A percentile compares a stretch with the other conserved stretches of the same genome.
Evolutionary conservation across 2,329 filamentous ascomycete genomes (phyloP).

Genomic region (Penicillium sumatraense): DNA sequence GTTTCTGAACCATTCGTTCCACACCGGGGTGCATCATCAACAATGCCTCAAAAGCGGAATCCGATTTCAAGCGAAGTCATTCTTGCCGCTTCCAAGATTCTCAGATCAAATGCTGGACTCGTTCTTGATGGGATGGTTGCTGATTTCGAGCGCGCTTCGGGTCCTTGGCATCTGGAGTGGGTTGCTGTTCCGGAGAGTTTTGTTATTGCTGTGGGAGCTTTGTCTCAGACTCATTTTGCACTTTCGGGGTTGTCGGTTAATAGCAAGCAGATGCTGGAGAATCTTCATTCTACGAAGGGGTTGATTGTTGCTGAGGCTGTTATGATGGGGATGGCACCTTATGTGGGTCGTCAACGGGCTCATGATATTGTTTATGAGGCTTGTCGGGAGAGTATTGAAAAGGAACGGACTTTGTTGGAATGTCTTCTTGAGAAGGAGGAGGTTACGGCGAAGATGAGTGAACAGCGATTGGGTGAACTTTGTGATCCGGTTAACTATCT

Average conservation of each 20-base stretch:
- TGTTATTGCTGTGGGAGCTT: conserved; percentile 56
- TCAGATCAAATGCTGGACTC: conserved; percentile 57
- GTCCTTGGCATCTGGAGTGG: conserved; percentile 66
- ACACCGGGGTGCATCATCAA: conserved; percentile 59
- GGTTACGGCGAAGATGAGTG: conserved; percentile 50
- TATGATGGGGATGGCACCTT: conserved; percentile 64
- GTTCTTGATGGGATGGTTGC: conserved; percentile 62
- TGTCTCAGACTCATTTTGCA: conserved; percentile 60
- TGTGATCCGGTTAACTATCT: conserved; percentile 60
- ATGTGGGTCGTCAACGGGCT: conserved; percentile 57
- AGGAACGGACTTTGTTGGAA: conserved; percentile 48
- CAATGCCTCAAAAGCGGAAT: conserved; percentile 65
- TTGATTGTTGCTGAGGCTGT: conserved; percentile 63
- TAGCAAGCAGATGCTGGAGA: conserved; percentile 53
- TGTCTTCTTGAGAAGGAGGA: conserved; percentile 45
- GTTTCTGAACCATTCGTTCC: conserved; percentile 61
- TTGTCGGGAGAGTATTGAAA: conserved; percentile 56
- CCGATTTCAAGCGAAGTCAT: conserved; percentile 63
- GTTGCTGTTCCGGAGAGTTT: conserved; percentile 60
- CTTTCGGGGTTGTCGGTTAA: conserved; percentile 58
- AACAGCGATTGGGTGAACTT: conserved; percentile 55
- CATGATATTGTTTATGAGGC: conserved; percentile 63
- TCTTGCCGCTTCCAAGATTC: conserved; percentile 58
- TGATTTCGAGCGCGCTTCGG: conserved; percentile 62
- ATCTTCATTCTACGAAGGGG: conserved; percentile 57